Evolutionary conservation across 1,139 yeast species (phyloP), one percentile per base, ranked within the genome.

Genomic region (Kurtzmaniella quercitrusa): DNA sequence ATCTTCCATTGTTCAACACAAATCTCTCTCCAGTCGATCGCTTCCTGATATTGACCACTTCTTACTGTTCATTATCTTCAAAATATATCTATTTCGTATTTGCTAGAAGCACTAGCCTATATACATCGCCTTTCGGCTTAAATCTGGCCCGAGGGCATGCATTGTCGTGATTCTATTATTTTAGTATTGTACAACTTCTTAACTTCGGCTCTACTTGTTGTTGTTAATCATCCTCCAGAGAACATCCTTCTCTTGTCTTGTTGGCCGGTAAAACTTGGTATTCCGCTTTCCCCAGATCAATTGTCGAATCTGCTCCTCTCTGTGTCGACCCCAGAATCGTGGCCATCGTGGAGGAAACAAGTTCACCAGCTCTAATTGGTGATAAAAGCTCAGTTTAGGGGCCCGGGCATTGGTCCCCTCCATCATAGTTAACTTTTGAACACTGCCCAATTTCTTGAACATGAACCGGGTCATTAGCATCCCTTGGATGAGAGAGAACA

Each of bases 151-250:
- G 8, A 21, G 23, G 23, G 23, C 23, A 21, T 21, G 23, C 23
- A 21, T 21, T 21, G 8, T 21, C 23, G 23, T 21, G 4, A 8
- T 21, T 21, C 23, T 21, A 21, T 21, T 21, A 21, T 8, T 21
- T 21, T 21, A 21, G 8, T 21, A n/a, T n/a, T n/a, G n/a, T n/a
- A n/a, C n/a, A n/a, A n/a, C n/a, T n/a, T n/a, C n/a, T n/a, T n/a
- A n/a, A n/a, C 23, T 8, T 21, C 8, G 8, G 5, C 12, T 55
- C 58, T 79, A 79, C 45, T 81, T 82, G 44, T 81, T 84, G 41
- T 81, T 75, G 47, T n/a, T n/a, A n/a, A 85, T 70, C 91, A 88
- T 84, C 53, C 82, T 75, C 91, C 91, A 84, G 7, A 83, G 77
- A 40, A 78, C 73, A 49, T 82, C 87, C 51, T 80, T 68, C 44